Percentiles rank a stretch among this genome's conserved stretches.
phyloP scores from a whole-genome alignment of 176 grass and related monocot species.

The Alopecurus myosuroides region DNA sequence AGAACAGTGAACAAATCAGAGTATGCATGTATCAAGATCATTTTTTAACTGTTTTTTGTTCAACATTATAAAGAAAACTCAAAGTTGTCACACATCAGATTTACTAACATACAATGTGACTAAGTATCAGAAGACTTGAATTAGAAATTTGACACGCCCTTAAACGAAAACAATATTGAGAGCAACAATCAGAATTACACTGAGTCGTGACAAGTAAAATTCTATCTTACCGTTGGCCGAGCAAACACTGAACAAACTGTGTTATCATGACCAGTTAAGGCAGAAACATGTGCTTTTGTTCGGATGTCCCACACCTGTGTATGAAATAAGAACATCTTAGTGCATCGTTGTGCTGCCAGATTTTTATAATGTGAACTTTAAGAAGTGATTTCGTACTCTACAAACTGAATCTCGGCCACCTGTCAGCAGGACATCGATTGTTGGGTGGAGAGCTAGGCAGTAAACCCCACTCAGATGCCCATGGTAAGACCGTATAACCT shows the following conservation, averaged over 20 bases:
- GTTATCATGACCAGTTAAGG: constrained; percentile 95
- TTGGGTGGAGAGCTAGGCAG: constrained; percentile 94
- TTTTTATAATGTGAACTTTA: neutral
- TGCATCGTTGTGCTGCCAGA: neutral
- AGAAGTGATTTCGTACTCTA: constrained; percentile 55
- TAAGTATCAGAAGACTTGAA: neutral
- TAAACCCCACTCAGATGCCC: constrained; percentile 98
- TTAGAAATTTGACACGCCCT: neutral
- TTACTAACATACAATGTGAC: neutral
- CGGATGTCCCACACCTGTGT: constrained; percentile 91
- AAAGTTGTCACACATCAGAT: neutral
- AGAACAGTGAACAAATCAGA: neutral
- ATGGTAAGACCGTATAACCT: constrained; percentile 98
- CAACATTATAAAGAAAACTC: neutral
- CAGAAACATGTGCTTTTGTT: constrained; percentile 95
- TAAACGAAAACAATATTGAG: neutral
- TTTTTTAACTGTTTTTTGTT: neutral
- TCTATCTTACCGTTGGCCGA: constrained; percentile 70
- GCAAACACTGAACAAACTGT: constrained; percentile 98
- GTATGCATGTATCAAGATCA: neutral
- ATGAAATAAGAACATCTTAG: constrained; percentile 15
- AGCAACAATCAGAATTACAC: constrained; percentile 1
- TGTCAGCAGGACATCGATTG: constrained; percentile 86
- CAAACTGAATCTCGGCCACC: constrained; percentile 99
- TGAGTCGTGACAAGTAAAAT: neutral